Conservation (phyloP, 2,329 filamentous ascomycete species). For the Sarocladiaceae sp. region DNA sequence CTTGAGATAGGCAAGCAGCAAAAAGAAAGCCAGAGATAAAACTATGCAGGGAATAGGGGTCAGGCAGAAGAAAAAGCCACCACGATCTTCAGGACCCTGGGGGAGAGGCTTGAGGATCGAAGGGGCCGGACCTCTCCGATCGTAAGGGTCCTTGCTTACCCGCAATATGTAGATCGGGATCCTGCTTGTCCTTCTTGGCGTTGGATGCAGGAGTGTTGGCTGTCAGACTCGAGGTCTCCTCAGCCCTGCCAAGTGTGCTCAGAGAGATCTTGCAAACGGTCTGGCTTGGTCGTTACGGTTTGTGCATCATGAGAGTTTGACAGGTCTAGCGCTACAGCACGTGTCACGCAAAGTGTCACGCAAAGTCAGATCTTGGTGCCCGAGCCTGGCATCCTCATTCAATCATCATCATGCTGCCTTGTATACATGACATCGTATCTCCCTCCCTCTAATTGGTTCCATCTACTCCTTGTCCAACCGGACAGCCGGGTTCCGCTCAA, state of each 20-base stretch:
- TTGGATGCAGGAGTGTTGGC: neutral
- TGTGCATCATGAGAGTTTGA: neutral
- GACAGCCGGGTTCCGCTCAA: constrained; percentile 87
- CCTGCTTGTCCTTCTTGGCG: neutral
- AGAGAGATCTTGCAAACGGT: too few species aligned
- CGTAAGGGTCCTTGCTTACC: neutral
- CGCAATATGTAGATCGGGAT: neutral
- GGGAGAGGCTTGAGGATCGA: neutral
- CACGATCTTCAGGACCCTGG: neutral
- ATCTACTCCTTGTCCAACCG: constrained; percentile 76
- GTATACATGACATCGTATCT: constrained; percentile 5
- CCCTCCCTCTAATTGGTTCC: constrained; percentile 12
- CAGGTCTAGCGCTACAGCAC: neutral
- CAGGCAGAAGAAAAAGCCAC: neutral
- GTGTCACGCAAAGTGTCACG: neutral
- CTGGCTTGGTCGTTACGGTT: too few species aligned
- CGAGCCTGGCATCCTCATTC: constrained; percentile 5
- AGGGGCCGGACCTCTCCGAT: neutral
- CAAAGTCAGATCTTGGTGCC: too few species aligned
- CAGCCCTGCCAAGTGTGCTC: neutral
- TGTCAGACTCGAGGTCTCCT: too few species aligned
- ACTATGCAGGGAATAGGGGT: too few species aligned
- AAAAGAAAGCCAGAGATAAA: too few species aligned
- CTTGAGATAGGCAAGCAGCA: neutral
- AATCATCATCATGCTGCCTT: constrained; percentile 9